Conservation (phyloP, 495 filamentous ascomycete species). For the Gamarada debralockiae region DNA sequence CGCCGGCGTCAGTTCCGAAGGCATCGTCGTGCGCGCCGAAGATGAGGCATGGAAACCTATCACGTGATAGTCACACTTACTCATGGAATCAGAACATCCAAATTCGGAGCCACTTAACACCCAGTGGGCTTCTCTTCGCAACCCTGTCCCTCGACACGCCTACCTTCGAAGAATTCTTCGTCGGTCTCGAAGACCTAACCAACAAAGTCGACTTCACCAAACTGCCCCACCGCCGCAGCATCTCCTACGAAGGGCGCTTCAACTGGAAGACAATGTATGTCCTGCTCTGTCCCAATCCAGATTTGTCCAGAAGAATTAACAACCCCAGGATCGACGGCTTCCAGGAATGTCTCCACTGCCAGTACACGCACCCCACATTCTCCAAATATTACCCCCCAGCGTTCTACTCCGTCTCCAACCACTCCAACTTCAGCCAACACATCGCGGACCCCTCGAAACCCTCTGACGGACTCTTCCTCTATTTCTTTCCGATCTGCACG, state of each 20-base stretch:
- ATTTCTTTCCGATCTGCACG: slow-evolving; percentile 60
- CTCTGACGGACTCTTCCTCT: slow-evolving; percentile 41
- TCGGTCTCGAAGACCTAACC: slow-evolving; percentile 46
- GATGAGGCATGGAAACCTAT: slow-evolving; percentile 22
- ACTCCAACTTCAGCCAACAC: slow-evolving; percentile 55
- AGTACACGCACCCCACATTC: slow-evolving; percentile 61
- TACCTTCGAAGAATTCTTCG: slow-evolving; percentile 53
- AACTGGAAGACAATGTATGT: slow-evolving; percentile 62
- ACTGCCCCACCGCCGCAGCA: slow-evolving; percentile 50
- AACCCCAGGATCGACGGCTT: slow-evolving; percentile 52
- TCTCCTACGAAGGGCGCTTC: slow-evolving; percentile 54
- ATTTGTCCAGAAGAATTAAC: not conserved
- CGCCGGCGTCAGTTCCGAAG: slow-evolving; percentile 28
- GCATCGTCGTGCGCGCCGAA: slow-evolving; percentile 40
- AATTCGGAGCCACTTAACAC: slow-evolving; percentile 40
- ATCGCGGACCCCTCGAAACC: slow-evolving; percentile 50
- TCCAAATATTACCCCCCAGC: slow-evolving; percentile 55
- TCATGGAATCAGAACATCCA: slow-evolving; percentile 1
- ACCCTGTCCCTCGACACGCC: slow-evolving; percentile 48
- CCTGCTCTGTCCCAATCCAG: not conserved
- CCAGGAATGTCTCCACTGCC: slow-evolving; percentile 61
- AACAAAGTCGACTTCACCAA: slow-evolving; percentile 53
- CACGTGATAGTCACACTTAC: slow-evolving; percentile 23
- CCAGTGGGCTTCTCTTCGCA: slow-evolving; percentile 51
- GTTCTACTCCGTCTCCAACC: slow-evolving; percentile 53